A percentile compares a stretch with the other conserved stretches of the same genome.
Evolutionary conservation across 805 yeast genomes (phyloP).

Genomic region (Ogataea ramenticola): DNA sequence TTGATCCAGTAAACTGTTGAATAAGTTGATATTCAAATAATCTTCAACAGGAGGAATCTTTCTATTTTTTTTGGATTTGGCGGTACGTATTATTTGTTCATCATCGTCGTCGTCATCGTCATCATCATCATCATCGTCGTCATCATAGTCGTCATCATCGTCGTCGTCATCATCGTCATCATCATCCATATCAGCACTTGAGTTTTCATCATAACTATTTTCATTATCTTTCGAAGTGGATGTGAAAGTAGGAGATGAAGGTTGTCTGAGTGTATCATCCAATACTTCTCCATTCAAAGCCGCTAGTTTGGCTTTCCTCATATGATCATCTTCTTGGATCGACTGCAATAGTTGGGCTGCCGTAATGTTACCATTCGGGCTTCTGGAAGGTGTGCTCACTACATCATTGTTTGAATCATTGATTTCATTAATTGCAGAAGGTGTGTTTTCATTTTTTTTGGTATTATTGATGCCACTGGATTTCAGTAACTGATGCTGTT

Average conservation of each 20-base stretch:
- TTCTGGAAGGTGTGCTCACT: neutral
- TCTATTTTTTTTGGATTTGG: neutral
- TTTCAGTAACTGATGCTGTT: constrained; percentile 5
- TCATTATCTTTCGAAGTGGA: constrained; percentile 1
- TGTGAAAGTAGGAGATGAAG: too few relatives aligned
- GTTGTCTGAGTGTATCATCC: neutral
- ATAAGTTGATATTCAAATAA: constrained; percentile 17
- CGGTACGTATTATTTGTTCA: neutral
- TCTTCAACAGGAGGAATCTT: neutral
- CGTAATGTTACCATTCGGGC: constrained; percentile 8
- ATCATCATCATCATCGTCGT: neutral
- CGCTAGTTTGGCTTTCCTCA: constrained; percentile 5
- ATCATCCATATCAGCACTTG: constrained; percentile 3
- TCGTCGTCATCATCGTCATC: constrained; percentile 1
- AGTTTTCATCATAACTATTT: constrained; percentile 2
- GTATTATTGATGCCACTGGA: neutral
- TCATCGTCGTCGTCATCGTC: neutral
- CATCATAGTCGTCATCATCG: neutral
- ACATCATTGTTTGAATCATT: neutral
- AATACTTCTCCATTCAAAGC: constrained; percentile 1
- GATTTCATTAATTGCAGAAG: neutral
- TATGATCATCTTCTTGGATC: constrained; percentile 23
- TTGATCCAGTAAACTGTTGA: constrained; percentile 28
- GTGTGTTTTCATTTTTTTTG: neutral
- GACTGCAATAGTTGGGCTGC: constrained; percentile 28